Evolutionary conservation across 176 grass and related monocot genomes (phyloP), one percentile per base, ranked within the genome.

Genomic region (Typha latifolia): DNA sequence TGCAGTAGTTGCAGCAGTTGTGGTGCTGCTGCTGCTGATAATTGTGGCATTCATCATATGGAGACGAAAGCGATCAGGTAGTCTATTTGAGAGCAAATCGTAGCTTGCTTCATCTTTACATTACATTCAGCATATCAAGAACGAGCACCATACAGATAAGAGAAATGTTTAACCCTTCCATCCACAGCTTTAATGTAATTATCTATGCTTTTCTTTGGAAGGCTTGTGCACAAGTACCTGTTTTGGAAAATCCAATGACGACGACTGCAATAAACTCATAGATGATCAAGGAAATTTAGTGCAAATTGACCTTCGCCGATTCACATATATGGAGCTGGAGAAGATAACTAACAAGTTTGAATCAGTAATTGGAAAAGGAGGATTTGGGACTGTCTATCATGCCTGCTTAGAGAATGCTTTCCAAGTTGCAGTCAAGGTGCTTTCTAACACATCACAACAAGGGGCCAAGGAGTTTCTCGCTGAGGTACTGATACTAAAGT

Each of bases 401-500:
- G 63, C 63, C 23, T 8, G 14, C 31, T 22, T 53, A 67, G 24
- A 66, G 12, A 49, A 76, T 49, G 48, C 22, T 24, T 67, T 19
- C 14, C 26, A 68, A 21, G 62, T 76, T 19, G 63, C 73, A 68
- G 73, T 68, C 47, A 76, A 76, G 27, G 24, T 67, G 20, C 63
- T 14, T 7, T 55, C 29, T 19, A 1, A 66, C 0, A 22, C 48
- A 23, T 76, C 73, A 59, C 20, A 1, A 43, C 73, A 67, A 67
- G 73, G 63, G 7, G 37, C 47, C 22, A 76, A 66, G 19, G 47
- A 76, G 15, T 49, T 69, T 75, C 49, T 84, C 26, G 62, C 78
- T 12, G 87, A 96, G 91, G 91, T 90, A 84, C 14, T 5, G n/a
- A 43, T 55, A 55, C 51, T 19, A 7, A 5, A 55, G 10, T 1